phyloP scores from a whole-genome alignment of 228 moss, liverwort and hornwort genomes.

The Sphagnum magellanicum region DNA sequence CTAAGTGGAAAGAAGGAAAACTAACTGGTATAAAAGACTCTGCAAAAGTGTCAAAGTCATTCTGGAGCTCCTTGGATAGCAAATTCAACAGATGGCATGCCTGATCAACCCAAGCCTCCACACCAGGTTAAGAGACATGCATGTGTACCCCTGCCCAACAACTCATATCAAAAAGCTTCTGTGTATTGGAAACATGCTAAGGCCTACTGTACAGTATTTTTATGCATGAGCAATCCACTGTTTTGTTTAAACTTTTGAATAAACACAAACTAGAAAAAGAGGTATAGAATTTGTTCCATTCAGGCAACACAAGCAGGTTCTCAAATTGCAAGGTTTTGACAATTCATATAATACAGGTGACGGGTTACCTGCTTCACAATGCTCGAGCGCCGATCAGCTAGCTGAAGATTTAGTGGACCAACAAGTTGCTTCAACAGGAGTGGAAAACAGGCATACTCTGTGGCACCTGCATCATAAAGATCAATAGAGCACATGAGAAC shows the following conservation, averaged over 20 bases:
- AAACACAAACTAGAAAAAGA: too few species aligned
- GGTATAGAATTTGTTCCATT: neutral
- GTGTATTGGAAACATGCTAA: too few species aligned
- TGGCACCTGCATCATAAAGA: constrained; percentile 46
- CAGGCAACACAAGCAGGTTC: neutral
- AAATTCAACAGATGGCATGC: constrained; percentile 84
- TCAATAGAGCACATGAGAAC: neutral
- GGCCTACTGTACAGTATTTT: too few species aligned
- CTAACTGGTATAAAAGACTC: constrained; percentile 88
- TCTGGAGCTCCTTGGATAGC: constrained; percentile 77
- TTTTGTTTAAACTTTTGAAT: too few species aligned
- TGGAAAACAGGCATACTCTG: constrained; percentile 71
- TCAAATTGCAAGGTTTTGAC: neutral
- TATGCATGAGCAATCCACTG: too few species aligned
- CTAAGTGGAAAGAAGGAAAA: neutral
- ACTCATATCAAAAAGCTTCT: too few species aligned
- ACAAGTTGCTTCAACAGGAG: constrained; percentile 82
- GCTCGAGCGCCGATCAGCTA: constrained; percentile 94
- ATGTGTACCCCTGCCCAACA: too few species aligned
- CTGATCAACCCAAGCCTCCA: constrained; percentile 19
- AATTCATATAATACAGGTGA: neutral
- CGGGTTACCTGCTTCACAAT: constrained; percentile 80
- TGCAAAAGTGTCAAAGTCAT: constrained; percentile 82
- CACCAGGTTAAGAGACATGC: too few species aligned
- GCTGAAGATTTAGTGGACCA: constrained; percentile 71